These are phyloP conservation scores for Apostasia ramifera DNA, from an alignment of 106 monocot species.

Conservation along the genomic window DNA sequence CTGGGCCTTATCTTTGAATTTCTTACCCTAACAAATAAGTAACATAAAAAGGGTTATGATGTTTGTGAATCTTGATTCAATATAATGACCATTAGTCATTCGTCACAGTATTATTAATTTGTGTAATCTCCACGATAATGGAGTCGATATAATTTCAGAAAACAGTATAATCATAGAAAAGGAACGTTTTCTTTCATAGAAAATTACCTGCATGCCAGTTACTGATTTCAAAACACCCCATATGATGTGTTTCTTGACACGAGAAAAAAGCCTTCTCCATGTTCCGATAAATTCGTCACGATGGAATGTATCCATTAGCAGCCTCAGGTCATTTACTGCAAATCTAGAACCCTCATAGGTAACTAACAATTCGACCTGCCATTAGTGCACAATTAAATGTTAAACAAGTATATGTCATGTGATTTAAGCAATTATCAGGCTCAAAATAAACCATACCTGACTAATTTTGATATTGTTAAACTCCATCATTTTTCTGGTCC, in stretches of 20 bases:
- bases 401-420: background rate
- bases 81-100: no score
- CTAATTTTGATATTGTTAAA: conserved; percentile 96
- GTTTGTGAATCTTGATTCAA: no score
- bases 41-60: background rate
- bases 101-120: no score
- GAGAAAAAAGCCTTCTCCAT: conserved; percentile 85
- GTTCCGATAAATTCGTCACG: conserved; percentile 90
- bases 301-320: conserved; percentile 95
- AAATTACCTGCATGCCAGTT: conserved; percentile 94
- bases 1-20: conserved; percentile 86
- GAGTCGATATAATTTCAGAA: background rate
- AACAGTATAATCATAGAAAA: background rate
- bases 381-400: background rate
- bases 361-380: conserved; percentile 84
- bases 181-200: background rate
- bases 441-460: conserved; percentile 43
- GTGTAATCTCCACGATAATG: no score
- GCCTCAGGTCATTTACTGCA: conserved; percentile 79
- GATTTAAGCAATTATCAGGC: background rate
- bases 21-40: conserved; percentile 61
- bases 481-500: conserved; percentile 78
- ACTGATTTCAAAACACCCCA: conserved; percentile 98
- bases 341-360: conserved; percentile 94
- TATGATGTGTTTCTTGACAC: conserved; percentile 94